These are phyloP conservation scores for Pulveroboletus sp. DNA, from an alignment of 768 basidiomycete species.

Conservation along the genomic window DNA sequence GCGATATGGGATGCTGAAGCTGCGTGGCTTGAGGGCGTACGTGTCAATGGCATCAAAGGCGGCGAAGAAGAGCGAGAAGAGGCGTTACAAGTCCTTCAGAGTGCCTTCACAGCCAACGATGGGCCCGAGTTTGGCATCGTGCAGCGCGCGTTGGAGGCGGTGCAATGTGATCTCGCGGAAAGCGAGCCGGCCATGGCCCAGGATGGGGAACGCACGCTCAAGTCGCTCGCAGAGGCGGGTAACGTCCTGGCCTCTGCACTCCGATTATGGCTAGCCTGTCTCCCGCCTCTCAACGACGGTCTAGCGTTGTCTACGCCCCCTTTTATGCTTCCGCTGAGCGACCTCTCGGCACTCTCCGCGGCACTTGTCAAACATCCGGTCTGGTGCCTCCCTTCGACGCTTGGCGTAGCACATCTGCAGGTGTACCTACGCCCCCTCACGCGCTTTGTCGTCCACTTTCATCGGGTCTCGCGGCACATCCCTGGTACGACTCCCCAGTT, in stretches of 20 bases:
- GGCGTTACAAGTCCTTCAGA: conserved; percentile 31
- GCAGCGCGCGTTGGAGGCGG: conserved; percentile 28
- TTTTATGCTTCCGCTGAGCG: conserved; percentile 55
- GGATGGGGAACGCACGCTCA: conserved; percentile 13
- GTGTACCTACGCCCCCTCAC: conserved; percentile 46
- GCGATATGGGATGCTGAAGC: conserved; percentile 39
- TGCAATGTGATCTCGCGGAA: conserved; percentile 28
- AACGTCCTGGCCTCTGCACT: conserved; percentile 42
- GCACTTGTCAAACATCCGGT: conserved; percentile 45
- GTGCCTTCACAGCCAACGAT: conserved; percentile 36
- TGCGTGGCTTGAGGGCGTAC: conserved; percentile 74
- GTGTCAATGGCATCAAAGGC: conserved; percentile 61
- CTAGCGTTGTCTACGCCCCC: conserved; percentile 45
- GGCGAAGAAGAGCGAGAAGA: conserved; percentile 60
- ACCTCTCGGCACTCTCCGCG: conserved; percentile 51
- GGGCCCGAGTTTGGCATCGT: conserved; percentile 36
- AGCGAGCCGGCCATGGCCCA: background rate
- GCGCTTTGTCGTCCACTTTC: conserved; percentile 47
- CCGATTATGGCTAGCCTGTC: conserved; percentile 61
- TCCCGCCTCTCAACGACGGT: conserved; percentile 39
- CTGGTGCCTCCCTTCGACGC: conserved; percentile 36
- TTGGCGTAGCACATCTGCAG: conserved; percentile 3
- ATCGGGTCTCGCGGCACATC: conserved; percentile 53
- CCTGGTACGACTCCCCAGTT: conserved; percentile 52
- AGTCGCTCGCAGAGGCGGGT: conserved; percentile 33